These are phyloP conservation scores for Wickerhamomyces silvicola DNA, from an alignment of 805 yeast genomes.

Conservation along the genomic window DNA sequence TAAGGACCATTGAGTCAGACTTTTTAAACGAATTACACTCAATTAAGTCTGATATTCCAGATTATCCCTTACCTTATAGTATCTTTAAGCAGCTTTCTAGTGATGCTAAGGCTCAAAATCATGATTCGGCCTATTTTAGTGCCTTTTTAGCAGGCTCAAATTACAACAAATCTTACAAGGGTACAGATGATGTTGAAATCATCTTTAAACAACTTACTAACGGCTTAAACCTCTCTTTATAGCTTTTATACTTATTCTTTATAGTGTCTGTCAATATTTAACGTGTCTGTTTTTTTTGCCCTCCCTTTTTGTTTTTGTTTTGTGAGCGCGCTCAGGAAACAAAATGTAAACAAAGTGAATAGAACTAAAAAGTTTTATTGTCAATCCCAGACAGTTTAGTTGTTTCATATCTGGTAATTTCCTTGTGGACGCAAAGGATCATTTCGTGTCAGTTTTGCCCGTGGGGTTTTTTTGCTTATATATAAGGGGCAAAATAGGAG, in stretches of 20 bases:
- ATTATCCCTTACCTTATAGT: slow-evolving; percentile 23
- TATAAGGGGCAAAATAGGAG: not conserved
- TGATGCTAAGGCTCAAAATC: slow-evolving; percentile 4
- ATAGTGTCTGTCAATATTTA: not conserved
- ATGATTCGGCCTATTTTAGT: slow-evolving; percentile 1
- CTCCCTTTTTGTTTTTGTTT: too few relatives aligned
- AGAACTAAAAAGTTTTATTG: too few relatives aligned
- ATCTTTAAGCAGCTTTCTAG: slow-evolving; percentile 13
- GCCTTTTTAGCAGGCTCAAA: slow-evolving; percentile 15
- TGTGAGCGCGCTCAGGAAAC: too few relatives aligned
- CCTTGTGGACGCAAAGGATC: too few relatives aligned
- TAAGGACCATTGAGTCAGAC: slow-evolving; percentile 18
- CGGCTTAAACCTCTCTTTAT: too few relatives aligned
- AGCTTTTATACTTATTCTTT: too few relatives aligned
- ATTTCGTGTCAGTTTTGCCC: too few relatives aligned
- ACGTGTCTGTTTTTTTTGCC: not conserved
- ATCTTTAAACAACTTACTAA: slow-evolving; percentile 8
- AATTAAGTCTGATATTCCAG: slow-evolving; percentile 9
- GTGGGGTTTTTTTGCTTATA: too few relatives aligned
- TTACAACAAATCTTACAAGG: slow-evolving; percentile 13
- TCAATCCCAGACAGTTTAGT: too few relatives aligned
- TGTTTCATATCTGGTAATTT: too few relatives aligned
- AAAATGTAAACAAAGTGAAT: too few relatives aligned
- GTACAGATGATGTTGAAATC: slow-evolving; percentile 9
- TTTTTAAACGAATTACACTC: slow-evolving; percentile 15